These are phyloP conservation scores for Aspergillus wentii DNA, from an alignment of 495 filamentous ascomycete species.

Conservation along the genomic window DNA sequence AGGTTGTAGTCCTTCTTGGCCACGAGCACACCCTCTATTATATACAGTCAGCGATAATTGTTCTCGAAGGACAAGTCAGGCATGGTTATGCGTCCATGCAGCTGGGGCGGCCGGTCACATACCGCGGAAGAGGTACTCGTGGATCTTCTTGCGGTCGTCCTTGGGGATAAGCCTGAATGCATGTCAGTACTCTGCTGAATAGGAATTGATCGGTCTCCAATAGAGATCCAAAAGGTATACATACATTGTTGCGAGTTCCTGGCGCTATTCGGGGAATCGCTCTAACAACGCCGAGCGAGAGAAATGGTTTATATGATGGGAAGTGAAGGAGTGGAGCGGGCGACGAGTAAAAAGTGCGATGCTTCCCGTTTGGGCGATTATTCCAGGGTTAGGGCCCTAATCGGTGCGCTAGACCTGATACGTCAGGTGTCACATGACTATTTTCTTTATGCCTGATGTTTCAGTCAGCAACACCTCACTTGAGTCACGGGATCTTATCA, in stretches of 20 bases:
- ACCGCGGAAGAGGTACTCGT: conserved; percentile 99
- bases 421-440: conserved; percentile 5
- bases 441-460: conserved; percentile 1
- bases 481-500: conserved; percentile 7
- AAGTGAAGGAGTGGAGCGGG: conserved; percentile 32
- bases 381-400: conserved; percentile 38
- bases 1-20: conserved; percentile 98
- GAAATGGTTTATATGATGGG: conserved; percentile 36
- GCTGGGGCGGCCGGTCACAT: conserved; percentile 33
- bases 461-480: too few relatives aligned
- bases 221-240: conserved; percentile 15
- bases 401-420: conserved; percentile 10
- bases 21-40: conserved; percentile 90
- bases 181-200: conserved; percentile 20
- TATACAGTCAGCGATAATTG: conserved; percentile 17
- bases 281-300: conserved; percentile 44
- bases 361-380: conserved; percentile 22
- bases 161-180: conserved; percentile 89
- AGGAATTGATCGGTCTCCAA: too few relatives aligned
- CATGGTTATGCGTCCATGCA: neutral
- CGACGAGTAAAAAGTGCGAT: conserved; percentile 37
- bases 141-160: conserved; percentile 99
- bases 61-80: too few relatives aligned
- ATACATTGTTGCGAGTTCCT: conserved; percentile 58
- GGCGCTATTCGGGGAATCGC: conserved; percentile 55